phyloP scores from a whole-genome alignment of 2,329 filamentous ascomycete species.

The Macrophomina pseudophaseolina region DNA sequence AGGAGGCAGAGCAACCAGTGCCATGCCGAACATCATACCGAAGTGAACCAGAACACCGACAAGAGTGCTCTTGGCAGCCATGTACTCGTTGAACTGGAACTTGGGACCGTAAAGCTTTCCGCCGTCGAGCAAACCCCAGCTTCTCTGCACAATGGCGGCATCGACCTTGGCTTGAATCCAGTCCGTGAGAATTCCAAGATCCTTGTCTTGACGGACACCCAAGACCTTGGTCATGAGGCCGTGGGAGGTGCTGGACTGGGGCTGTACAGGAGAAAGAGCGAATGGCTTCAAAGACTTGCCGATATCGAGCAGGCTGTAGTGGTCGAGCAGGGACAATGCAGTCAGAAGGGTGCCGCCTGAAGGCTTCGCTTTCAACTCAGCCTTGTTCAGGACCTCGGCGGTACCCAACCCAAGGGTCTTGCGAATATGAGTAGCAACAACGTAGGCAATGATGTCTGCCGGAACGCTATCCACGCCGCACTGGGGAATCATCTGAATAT shows the following conservation, averaged over 20 bases:
- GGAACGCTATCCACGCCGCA: slow-evolving; percentile 67
- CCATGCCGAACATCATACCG: slow-evolving; percentile 50
- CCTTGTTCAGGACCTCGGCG: slow-evolving; percentile 58
- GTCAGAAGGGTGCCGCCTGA: slow-evolving; percentile 70
- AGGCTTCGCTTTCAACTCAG: slow-evolving; percentile 54
- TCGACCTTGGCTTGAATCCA: slow-evolving; percentile 60
- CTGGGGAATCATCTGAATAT: slow-evolving; percentile 61
- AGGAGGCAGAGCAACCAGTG: slow-evolving; percentile 57
- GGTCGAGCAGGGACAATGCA: slow-evolving; percentile 61
- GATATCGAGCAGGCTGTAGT: slow-evolving; percentile 55
- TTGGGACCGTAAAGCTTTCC: slow-evolving; percentile 56
- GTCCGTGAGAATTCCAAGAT: slow-evolving; percentile 64
- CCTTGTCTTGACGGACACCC: slow-evolving; percentile 59
- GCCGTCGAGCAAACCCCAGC: slow-evolving; percentile 58
- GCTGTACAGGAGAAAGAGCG: slow-evolving; percentile 54
- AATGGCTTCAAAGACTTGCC: slow-evolving; percentile 56
- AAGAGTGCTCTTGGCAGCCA: slow-evolving; percentile 56
- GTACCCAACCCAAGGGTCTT: slow-evolving; percentile 57
- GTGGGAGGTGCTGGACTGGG: slow-evolving; percentile 40
- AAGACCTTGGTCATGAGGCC: slow-evolving; percentile 48
- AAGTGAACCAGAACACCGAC: slow-evolving; percentile 57
- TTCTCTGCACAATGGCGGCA: slow-evolving; percentile 63
- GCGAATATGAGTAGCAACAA: slow-evolving; percentile 60
- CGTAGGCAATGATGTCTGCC: slow-evolving; percentile 61
- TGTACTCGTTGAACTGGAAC: slow-evolving; percentile 64